These are phyloP conservation scores for Poronia punctata DNA, from an alignment of 495 filamentous ascomycete genomes.

Conservation along the genomic window DNA sequence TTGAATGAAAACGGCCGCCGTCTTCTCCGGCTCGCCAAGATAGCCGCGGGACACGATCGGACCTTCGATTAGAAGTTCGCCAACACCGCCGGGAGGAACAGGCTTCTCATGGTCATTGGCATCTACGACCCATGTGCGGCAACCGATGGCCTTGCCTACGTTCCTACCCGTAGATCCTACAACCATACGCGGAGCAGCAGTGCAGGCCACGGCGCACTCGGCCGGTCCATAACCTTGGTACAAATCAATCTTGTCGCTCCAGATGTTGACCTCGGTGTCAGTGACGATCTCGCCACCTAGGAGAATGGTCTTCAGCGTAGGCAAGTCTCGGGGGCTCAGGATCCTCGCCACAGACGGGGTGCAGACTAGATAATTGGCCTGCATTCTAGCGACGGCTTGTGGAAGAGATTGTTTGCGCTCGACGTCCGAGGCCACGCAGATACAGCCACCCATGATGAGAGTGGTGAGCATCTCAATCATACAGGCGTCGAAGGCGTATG, in stretches of 20 bases:
- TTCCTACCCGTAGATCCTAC: constrained; percentile 14
- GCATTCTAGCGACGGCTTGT: constrained; percentile 14
- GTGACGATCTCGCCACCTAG: constrained; percentile 1
- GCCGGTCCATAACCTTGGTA: neutral
- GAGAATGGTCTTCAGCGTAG: neutral
- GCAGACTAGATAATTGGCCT: constrained; percentile 6
- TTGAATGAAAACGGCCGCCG: constrained; percentile 23
- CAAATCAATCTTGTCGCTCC: neutral
- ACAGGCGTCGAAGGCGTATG: constrained; percentile 52
- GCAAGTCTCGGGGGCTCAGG: neutral
- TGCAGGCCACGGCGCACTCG: neutral
- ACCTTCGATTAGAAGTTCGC: constrained; percentile 33
- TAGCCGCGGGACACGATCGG: constrained; percentile 29
- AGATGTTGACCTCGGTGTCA: neutral
- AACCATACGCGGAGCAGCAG: neutral
- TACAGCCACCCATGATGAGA: constrained; percentile 53
- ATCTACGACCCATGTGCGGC: constrained; percentile 45
- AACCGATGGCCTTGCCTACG: constrained; percentile 40
- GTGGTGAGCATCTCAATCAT: constrained; percentile 49
- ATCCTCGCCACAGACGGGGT: constrained; percentile 1
- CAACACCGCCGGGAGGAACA: constrained; percentile 31
- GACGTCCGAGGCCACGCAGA: constrained; percentile 54
- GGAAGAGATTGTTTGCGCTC: constrained; percentile 33
- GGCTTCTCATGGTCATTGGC: constrained; percentile 38
- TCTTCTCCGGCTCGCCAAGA: constrained; percentile 21